Evolutionary conservation across 2,329 filamentous ascomycete species (phyloP), one percentile per base, ranked within the genome.

Genomic region (Rugonectria rugulosa): DNA sequence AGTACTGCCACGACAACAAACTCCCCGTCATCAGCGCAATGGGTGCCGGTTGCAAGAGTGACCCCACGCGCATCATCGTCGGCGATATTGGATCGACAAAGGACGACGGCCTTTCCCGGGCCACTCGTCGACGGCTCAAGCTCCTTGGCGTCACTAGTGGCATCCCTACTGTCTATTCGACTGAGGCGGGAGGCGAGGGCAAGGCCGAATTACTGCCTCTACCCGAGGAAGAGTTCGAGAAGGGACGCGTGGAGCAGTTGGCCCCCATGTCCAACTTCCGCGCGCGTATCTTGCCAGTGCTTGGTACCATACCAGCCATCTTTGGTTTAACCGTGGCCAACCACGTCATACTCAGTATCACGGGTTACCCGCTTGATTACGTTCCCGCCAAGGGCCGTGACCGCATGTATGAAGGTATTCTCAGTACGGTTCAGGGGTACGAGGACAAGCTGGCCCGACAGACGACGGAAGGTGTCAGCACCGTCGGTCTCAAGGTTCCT

Each of bases 231-330:
- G 93, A 98, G 71, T 95, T 92, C 68, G 75, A 85, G 42, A 96
- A 95, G 74, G 95, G 95, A 15, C 81, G 87, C 15, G 92, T 98
- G 0, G 88, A 89, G 21, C 93, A 97, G 63, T 81, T 98, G 0
- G 90, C 92, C 37, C 91, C 96, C 0, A 82, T 99, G 45, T 90
- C 93, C 2, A 93, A 97, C 70, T 99, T 99, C 73, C 84, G 95
- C 20, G 91, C 97, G 9, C 84, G 95, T n/a, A 99, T 99, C 53
- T 76, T 99, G 8, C 95, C 95, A 0, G 95, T 99, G 0, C 78
- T 99, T 3, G 95, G 95, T 1, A 99, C 95, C 0, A 97, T 99
- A 93, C 95, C 95, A 0, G 94, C 95, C 3, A 88, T 98, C 1
- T 99, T 99, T 72, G 95, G 95, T 8, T 90, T 97, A 52, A 90